These are phyloP conservation scores for Acidiella bohemica DNA, from an alignment of 495 filamentous ascomycete genomes.

Conservation along the genomic window DNA sequence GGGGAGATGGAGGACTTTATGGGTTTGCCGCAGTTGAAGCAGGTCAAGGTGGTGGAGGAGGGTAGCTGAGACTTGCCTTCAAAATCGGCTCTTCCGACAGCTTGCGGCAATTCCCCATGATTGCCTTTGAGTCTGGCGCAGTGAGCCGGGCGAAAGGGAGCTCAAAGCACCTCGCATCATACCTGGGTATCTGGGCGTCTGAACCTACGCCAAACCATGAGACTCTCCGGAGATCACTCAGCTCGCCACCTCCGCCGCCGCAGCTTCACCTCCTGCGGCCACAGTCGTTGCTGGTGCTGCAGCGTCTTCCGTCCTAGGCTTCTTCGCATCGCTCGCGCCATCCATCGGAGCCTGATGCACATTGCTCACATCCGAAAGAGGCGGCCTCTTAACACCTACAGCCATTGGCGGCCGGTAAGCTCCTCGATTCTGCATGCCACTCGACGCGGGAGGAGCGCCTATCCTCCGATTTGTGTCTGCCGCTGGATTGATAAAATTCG, in stretches of 20 bases:
- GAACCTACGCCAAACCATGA: background rate
- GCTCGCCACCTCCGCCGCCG: background rate
- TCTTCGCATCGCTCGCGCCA: conserved; percentile 19
- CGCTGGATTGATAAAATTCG: conserved; percentile 56
- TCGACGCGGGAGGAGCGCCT: conserved; percentile 48
- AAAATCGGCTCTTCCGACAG: too few relatives aligned
- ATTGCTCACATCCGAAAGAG: conserved; percentile 32
- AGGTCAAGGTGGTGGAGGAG: background rate
- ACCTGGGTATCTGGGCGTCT: background rate
- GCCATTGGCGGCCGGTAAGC: conserved; percentile 42
- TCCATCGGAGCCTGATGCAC: conserved; percentile 10
- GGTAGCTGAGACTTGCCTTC: background rate
- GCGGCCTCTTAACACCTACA: conserved; percentile 36
- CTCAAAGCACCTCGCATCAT: too few relatives aligned
- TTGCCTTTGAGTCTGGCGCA: too few relatives aligned
- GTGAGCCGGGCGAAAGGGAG: too few relatives aligned
- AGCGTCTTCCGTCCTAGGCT: conserved; percentile 9
- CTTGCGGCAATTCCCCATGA: too few relatives aligned
- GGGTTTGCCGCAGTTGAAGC: conserved; percentile 5
- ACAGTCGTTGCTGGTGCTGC: background rate
- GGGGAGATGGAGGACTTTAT: conserved; percentile 21
- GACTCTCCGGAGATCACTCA: background rate
- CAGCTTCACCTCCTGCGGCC: background rate
- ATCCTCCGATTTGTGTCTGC: conserved; percentile 55
- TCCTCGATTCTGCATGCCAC: conserved; percentile 43